Base-by-base conservation (phyloP, 495 filamentous ascomycete species). In the Sporormia fimetaria region DNA sequence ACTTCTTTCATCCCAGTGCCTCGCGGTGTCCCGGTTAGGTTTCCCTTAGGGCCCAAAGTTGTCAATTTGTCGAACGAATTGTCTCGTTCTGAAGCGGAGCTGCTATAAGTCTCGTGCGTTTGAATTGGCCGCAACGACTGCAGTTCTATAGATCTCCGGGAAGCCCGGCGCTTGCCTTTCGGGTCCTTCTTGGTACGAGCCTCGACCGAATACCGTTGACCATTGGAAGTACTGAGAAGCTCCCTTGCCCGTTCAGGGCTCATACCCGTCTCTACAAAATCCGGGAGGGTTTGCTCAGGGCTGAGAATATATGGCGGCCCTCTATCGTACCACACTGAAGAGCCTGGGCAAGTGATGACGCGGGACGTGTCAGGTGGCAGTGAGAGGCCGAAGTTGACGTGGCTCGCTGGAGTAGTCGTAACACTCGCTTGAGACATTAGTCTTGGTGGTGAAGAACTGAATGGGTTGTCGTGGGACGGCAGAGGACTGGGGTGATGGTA, bases 11-110 rank as follows among this genome's bases (percentile, higher is more conserved):
- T 53, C 7, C 54, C 55, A 30, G 47, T 61, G 21, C 57, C 57
- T 8, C 46, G 44, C 15, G 57, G 55, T 2, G 59, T 59, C 2
- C 56, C 59, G 24, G 57, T 63, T 7, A 62, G 18, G 33, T 62
- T 60, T 3, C 39, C 49, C 23, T 52, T 64, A 1, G 46, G 44
- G 4, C 59, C 58, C 11, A 52, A 27, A 11, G 45, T 14, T 0
- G 57, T 44, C 2, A 57, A 34, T 46, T 60, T 57, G 14, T 52
- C 29, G 34, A 63, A 63, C n/a, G 54, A 52, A 35, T 49, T 47
- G 7, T 51, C 52, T 1, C 54, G 54, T 16, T 34, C 40, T n/a
- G 28, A 12, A 36, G 21, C 8, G 2, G 10, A 18, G 16, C 34
- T 39, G 23, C 27, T 46, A 15, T n/a, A 24, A 3, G 20, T 3